A percentile compares a stretch with the other conserved stretches of the same genome.
Conservation (phyloP, 2,329 filamentous ascomycete species). For the Teratosphaeria destructans region DNA sequence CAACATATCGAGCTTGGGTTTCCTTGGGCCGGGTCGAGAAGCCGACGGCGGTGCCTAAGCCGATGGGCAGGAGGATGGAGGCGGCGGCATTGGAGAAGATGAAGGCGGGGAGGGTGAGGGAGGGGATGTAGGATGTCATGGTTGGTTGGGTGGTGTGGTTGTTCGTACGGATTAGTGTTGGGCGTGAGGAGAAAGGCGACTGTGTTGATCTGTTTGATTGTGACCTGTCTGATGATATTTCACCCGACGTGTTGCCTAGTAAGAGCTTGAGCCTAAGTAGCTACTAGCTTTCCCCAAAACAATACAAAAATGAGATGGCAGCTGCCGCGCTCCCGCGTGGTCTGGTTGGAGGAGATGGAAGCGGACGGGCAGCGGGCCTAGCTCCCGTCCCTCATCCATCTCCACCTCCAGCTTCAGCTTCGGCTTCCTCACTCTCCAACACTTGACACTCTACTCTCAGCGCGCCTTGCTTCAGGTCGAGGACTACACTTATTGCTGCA, state of each 20-base stretch:
- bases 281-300: not conserved
- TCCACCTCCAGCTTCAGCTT: not conserved
- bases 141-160: too few species aligned
- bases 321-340: too few species aligned
- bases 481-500: not conserved
- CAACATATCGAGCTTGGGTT: conserved; percentile 52
- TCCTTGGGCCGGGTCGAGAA: conserved; percentile 51
- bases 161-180: too few species aligned
- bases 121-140: conserved; percentile 76
- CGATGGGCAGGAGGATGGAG: conserved; percentile 66
- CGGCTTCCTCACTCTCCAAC: not conserved
- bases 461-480: not conserved
- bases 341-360: too few species aligned
- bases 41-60: conserved; percentile 62
- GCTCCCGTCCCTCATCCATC: not conserved
- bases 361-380: too few species aligned
- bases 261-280: too few species aligned
- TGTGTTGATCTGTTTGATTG: too few species aligned
- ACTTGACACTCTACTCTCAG: not conserved
- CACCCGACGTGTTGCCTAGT: not conserved
- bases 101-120: conserved; percentile 59
- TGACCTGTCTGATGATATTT: not conserved
- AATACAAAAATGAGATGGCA: too few species aligned
- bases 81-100: conserved; percentile 63
- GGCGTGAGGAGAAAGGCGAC: too few species aligned